Evolutionary conservation across 2,329 filamentous ascomycete genomes (phyloP), one percentile per base, ranked within the genome.

Genomic region (Penicillium italicum): DNA sequence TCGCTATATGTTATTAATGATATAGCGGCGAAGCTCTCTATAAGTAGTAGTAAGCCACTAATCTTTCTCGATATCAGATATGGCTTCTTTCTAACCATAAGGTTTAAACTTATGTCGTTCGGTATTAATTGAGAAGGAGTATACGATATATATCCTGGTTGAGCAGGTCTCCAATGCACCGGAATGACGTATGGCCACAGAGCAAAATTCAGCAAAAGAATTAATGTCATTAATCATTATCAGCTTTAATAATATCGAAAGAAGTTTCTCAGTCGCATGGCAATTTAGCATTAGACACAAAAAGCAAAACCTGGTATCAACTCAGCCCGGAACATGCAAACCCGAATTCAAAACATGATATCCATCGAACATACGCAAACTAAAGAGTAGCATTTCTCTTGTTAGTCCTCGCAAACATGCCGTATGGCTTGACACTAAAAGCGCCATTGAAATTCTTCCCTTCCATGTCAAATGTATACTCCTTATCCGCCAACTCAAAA

Each of bases 401-500:
- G 40, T 36, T 55, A 14, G 52, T 50, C 2, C 5, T 30, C 14
- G 33, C 34, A 28, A 55, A 38, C 52, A 55, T 55, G 8, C 52
- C 52, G 31, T 40, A 37, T 1, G 57, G 61, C 40, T 55, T 62
- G 30, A 61, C 46, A 43, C 40, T 62, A 36, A 62, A 62, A 12
- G 69, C 81, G 76, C 14, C 82, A 76, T 61, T 84, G 73, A 63
- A 67, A 38, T 66, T 65, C 1, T 50, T 55, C 31, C 52, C 52
- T 34, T 55, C 46, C 38, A 55, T 50, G 31, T 53, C 53, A 18
- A 73, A 61, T 33, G 65, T 44, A 55, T 77, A 76, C 0, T 57
- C 74, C 0, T 85, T 80, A 62, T 91, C 82, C 41, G 81, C 82
- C 43, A 85, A 67, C 48, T 78, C 77, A 53, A 91, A 82, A 60